Evolutionary conservation across 169 alveolate species (phyloP).

Genomic region (Plasmodium vivax): DNA sequence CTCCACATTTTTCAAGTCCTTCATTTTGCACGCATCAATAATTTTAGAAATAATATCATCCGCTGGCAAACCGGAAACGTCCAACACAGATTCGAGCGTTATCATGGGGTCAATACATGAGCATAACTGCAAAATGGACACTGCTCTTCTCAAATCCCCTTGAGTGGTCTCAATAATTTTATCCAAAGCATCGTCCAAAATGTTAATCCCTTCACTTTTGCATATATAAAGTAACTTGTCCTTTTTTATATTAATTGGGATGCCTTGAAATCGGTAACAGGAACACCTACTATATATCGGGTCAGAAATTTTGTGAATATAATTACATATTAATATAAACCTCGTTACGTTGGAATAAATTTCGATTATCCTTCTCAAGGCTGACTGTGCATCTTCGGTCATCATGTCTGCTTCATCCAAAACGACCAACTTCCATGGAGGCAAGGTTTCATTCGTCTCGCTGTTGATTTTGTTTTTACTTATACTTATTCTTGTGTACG

Average conservation of each 20-base stretch:
- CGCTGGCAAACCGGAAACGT: conserved; percentile 77
- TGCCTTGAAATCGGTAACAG: conserved; percentile 95
- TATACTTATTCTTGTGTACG: conserved; percentile 95
- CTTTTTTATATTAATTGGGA: conserved; percentile 91
- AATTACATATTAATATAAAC: conserved; percentile 98
- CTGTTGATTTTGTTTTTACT: conserved; percentile 87
- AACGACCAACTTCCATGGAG: conserved; percentile 95
- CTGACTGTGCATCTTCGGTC: conserved; percentile 99
- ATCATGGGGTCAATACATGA: conserved; percentile 73
- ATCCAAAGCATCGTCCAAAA: conserved; percentile 82
- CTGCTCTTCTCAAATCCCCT: conserved; percentile 96
- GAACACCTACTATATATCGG: conserved; percentile 97
- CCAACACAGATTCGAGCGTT: conserved; percentile 73
- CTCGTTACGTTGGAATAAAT: conserved; percentile 95
- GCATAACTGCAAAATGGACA: conserved; percentile 93
- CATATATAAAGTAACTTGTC: conserved; percentile 91
- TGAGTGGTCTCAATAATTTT: conserved; percentile 90
- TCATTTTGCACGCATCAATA: conserved; percentile 72
- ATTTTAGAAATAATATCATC: conserved; percentile 63
- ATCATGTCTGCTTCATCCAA: conserved; percentile 99
- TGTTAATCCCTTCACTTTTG: conserved; percentile 81
- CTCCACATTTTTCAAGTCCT: conserved; percentile 53
- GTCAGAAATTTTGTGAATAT: conserved; percentile 95
- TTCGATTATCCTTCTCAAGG: conserved; percentile 98
- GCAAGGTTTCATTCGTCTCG: conserved; percentile 88